phyloP scores from a whole-genome alignment of 345 rosid species.

The Ceriops zippeliana region DNA sequence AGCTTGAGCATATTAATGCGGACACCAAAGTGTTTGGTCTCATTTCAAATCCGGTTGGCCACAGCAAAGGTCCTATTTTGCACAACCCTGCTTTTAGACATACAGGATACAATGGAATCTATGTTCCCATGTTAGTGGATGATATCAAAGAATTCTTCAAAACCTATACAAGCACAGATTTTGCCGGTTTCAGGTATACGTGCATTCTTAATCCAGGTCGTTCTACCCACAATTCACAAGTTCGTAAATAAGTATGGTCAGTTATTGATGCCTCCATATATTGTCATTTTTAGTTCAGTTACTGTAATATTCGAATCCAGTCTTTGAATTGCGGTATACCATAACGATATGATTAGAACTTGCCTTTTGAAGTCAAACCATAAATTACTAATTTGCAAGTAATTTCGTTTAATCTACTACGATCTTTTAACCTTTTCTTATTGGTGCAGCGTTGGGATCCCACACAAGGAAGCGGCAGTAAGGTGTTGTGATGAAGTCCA shows the following conservation, averaged over 20 bases:
- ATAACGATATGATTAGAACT: not conserved
- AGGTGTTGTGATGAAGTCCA: constrained; percentile 43
- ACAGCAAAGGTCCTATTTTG: constrained; percentile 62
- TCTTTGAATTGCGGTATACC: not conserved
- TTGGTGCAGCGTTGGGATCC: constrained; percentile 37
- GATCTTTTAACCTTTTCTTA: not conserved
- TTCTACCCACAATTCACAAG: too few relatives aligned
- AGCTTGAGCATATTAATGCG: constrained; percentile 26
- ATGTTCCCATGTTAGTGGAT: constrained; percentile 62
- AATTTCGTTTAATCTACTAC: not conserved
- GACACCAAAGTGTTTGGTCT: constrained; percentile 54
- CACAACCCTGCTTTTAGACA: constrained; percentile 58
- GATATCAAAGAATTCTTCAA: constrained; percentile 50
- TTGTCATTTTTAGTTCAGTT: too few relatives aligned
- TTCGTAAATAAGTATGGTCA: too few relatives aligned
- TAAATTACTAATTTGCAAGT: not conserved
- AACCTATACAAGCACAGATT: constrained; percentile 42
- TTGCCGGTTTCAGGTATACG: constrained; percentile 53
- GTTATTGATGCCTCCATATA: too few relatives aligned
- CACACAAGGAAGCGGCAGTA: constrained; percentile 46
- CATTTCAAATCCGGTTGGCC: constrained; percentile 56
- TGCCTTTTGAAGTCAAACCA: too few relatives aligned
- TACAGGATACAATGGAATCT: constrained; percentile 42
- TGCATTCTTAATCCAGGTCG: not conserved
- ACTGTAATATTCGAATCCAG: not conserved